Evolutionary conservation across 2,329 filamentous ascomycete genomes (phyloP).

Genomic region (Diaporthe vexans): DNA sequence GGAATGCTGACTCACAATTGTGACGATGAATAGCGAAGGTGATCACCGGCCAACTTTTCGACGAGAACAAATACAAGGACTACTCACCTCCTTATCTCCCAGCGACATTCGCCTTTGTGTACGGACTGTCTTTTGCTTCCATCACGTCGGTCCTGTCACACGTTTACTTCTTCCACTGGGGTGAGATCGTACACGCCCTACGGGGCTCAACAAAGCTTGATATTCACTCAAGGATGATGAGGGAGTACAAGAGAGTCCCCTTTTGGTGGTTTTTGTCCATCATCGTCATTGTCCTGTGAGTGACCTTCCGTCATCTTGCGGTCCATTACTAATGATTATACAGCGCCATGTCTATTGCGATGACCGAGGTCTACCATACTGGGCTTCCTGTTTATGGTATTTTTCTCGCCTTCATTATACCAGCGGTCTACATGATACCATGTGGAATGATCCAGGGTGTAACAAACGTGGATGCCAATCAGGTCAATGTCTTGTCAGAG

Average conservation of each 20-base stretch:
- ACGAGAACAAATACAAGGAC: constrained; percentile 61
- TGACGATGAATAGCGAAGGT: constrained; percentile 52
- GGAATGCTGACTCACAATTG: background rate
- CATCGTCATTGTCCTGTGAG: constrained; percentile 46
- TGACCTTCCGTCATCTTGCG: background rate
- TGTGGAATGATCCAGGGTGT: constrained; percentile 62
- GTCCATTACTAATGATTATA: background rate
- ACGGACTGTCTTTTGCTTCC: constrained; percentile 49
- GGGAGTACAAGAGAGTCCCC: constrained; percentile 55
- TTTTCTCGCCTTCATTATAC: constrained; percentile 58
- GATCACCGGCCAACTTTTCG: constrained; percentile 59
- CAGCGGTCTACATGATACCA: constrained; percentile 60
- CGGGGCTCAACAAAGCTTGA: constrained; percentile 52
- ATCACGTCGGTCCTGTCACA: constrained; percentile 51
- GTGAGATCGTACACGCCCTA: constrained; percentile 48
- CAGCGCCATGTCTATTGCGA: constrained; percentile 53
- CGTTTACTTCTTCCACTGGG: constrained; percentile 78
- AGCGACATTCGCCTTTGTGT: constrained; percentile 56
- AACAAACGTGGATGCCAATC: constrained; percentile 64
- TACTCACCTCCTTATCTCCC: constrained; percentile 69
- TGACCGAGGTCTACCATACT: constrained; percentile 61
- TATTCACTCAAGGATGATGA: constrained; percentile 59
- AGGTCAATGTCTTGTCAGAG: constrained; percentile 62
- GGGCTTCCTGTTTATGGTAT: constrained; percentile 61
- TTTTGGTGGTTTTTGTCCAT: constrained; percentile 61